A percentile compares a stretch with the other conserved stretches of the same genome.
Evolutionary conservation across 2,329 filamentous ascomycete genomes (phyloP).

Genomic region (Myrmaecium sp.): DNA sequence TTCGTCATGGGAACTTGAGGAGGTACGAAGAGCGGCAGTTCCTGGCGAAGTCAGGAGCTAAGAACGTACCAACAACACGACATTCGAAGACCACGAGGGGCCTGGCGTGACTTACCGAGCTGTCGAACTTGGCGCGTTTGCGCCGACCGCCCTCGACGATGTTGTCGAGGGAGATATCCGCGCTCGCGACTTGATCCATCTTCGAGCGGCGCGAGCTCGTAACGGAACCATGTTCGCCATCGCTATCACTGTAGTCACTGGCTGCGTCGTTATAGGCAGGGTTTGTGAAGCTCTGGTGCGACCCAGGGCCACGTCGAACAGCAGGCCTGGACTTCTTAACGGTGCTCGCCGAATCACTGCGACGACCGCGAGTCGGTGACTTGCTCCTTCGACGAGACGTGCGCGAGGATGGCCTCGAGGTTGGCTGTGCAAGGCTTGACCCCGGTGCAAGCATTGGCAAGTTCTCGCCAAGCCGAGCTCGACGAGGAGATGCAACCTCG

Average conservation of each 20-base stretch:
- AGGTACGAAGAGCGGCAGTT: constrained; percentile 86
- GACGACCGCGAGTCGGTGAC: constrained; percentile 57
- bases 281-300: constrained; percentile 43
- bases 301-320: constrained; percentile 47
- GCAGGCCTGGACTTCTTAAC: constrained; percentile 20
- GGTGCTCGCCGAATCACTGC: constrained; percentile 65
- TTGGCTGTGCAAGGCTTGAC: constrained; percentile 41
- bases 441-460: constrained; percentile 47
- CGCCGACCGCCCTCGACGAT: constrained; percentile 93
- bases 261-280: constrained; percentile 40
- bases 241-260: constrained; percentile 74
- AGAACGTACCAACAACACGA: constrained; percentile 3
- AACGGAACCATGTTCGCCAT: constrained; percentile 60
- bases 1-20: constrained; percentile 63
- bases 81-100: constrained; percentile 5
- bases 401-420: constrained; percentile 52
- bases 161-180: constrained; percentile 95
- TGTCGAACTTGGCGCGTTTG: constrained; percentile 89
- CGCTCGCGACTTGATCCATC: constrained; percentile 74
- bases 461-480: constrained; percentile 43
- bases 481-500: constrained; percentile 34
- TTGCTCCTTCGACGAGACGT: constrained; percentile 60
- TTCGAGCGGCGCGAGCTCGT: constrained; percentile 56
- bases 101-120: constrained; percentile 57
- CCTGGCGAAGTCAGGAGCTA: constrained; percentile 37